These are phyloP conservation scores for Neohortaea acidophila DNA, from an alignment of 495 filamentous ascomycete species.

Conservation along the genomic window DNA sequence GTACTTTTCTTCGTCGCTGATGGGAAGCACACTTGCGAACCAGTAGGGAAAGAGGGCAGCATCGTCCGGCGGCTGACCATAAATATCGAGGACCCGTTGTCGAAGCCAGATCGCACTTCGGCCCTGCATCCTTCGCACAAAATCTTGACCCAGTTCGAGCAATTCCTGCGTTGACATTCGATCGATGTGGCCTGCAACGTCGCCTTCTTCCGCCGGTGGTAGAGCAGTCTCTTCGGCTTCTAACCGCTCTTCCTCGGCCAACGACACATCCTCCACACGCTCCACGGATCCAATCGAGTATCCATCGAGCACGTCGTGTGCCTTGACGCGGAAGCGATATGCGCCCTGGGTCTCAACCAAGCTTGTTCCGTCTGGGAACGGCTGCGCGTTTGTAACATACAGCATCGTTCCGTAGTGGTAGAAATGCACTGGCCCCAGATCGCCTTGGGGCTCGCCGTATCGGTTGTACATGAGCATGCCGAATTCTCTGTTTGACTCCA, in stretches of 20 bases:
- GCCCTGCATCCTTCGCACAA: conserved; percentile 49
- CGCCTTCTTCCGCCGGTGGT: conserved; percentile 19
- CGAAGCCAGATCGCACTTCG: conserved; percentile 59
- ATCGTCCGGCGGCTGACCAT: conserved; percentile 61
- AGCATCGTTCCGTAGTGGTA: conserved; percentile 65
- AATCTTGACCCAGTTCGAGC: conserved; percentile 46
- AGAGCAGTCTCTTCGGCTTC: conserved; percentile 45
- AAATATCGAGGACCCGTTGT: conserved; percentile 50
- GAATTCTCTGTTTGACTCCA: conserved; percentile 58
- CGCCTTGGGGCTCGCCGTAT: conserved; percentile 36
- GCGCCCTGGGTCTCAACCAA: conserved; percentile 60
- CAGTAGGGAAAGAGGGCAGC: conserved; percentile 73
- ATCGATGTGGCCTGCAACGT: conserved; percentile 33
- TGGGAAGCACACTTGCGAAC: conserved; percentile 70
- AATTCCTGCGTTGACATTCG: conserved; percentile 54
- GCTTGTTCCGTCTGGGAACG: conserved; percentile 66
- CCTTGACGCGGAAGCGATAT: conserved; percentile 56
- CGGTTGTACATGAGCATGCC: conserved; percentile 71
- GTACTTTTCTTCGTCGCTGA: conserved; percentile 67
- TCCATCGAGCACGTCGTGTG: conserved; percentile 51
- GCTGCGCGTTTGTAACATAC: conserved; percentile 53
- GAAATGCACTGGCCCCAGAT: conserved; percentile 43
- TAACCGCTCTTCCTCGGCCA: conserved; percentile 61
- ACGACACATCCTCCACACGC: conserved; percentile 60
- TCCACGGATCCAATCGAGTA: conserved; percentile 63